Evolutionary conservation across 2,329 filamentous ascomycete species (phyloP).

Genomic region (Pseudofabraea citricarpa): DNA sequence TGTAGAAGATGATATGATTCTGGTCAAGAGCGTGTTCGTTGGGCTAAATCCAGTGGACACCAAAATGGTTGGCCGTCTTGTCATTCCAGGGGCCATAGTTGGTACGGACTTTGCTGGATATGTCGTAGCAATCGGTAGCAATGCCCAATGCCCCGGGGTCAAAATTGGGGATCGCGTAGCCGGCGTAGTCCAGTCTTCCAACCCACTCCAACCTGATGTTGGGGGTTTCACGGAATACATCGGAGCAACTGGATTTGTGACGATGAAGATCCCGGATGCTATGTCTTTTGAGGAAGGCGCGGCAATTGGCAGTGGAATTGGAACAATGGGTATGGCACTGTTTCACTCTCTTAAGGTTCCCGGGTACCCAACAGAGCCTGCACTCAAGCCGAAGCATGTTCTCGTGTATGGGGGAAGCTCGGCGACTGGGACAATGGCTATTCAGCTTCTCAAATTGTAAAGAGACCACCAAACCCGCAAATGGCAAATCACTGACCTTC

Average conservation of each 20-base stretch:
- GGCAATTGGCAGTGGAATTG: slow-evolving; percentile 9
- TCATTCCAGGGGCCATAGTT: slow-evolving; percentile 4
- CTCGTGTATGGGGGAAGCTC: slow-evolving; percentile 41
- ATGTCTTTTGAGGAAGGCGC: slow-evolving; percentile 29
- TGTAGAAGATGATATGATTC: slow-evolving; percentile 10
- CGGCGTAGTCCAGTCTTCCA: slow-evolving; percentile 4
- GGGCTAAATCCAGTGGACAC: slow-evolving; percentile 27
- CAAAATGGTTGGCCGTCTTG: slow-evolving; percentile 23
- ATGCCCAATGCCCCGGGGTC: slow-evolving; percentile 14
- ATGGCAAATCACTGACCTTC: background rate
- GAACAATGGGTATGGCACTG: slow-evolving; percentile 16
- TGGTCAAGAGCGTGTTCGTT: slow-evolving; percentile 18
- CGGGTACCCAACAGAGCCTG: slow-evolving; percentile 31
- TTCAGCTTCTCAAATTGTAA: slow-evolving; percentile 37
- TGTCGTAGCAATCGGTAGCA: slow-evolving; percentile 9
- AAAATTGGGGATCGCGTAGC: slow-evolving; percentile 15
- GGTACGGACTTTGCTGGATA: slow-evolving; percentile 4
- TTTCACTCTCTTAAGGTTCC: slow-evolving; percentile 15
- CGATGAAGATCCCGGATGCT: slow-evolving; percentile 30
- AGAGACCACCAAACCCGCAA: slow-evolving; percentile 12
- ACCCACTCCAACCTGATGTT: background rate
- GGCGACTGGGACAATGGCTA: slow-evolving; percentile 35
- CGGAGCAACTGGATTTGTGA: slow-evolving; percentile 29
- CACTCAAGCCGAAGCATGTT: slow-evolving; percentile 22
- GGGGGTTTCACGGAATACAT: slow-evolving; percentile 41